phyloP scores from a whole-genome alignment of 108 stramenopile genomes.

The Tribonema minus region DNA sequence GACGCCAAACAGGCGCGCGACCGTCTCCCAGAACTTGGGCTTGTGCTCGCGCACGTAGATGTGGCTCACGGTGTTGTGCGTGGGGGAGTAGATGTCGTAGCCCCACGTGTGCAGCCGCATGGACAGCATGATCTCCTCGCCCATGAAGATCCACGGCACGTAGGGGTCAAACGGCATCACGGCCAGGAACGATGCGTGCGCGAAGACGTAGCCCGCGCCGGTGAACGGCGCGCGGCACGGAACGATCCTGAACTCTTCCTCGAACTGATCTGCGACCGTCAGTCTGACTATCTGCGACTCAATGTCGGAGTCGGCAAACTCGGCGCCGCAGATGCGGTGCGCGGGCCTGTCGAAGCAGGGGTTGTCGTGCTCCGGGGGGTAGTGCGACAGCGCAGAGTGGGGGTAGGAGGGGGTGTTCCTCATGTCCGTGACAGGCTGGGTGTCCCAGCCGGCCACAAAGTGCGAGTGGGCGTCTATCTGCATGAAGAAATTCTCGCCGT shows the following conservation, averaged over 20 bases:
- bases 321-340: slow-evolving; percentile 32
- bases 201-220: slow-evolving; percentile 92
- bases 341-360: not conserved
- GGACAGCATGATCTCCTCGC: slow-evolving; percentile 81
- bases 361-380: slow-evolving; percentile 2
- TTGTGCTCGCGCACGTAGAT: slow-evolving; percentile 81
- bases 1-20: slow-evolving; percentile 42
- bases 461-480: slow-evolving; percentile 84
- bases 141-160: slow-evolving; percentile 93
- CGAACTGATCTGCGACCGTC: not conserved
- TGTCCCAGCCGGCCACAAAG: slow-evolving; percentile 76
- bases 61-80: slow-evolving; percentile 75
- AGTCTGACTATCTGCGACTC: slow-evolving; percentile 75
- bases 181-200: slow-evolving; percentile 66
- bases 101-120: slow-evolving; percentile 78
- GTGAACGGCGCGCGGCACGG: slow-evolving; percentile 61
- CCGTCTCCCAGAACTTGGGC: slow-evolving; percentile 92
- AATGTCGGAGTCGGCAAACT: slow-evolving; percentile 39
- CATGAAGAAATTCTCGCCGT: slow-evolving; percentile 79
- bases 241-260: not conserved
- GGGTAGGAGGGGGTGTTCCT: slow-evolving; percentile 27
- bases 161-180: slow-evolving; percentile 94
- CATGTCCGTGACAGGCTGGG: slow-evolving; percentile 47
- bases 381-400: slow-evolving; percentile 24
- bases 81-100: slow-evolving; percentile 86